A percentile compares a stretch with the other conserved stretches of the same genome.
Conservation (phyloP, 495 filamentous ascomycete genomes). For the Neurospora discreta region DNA sequence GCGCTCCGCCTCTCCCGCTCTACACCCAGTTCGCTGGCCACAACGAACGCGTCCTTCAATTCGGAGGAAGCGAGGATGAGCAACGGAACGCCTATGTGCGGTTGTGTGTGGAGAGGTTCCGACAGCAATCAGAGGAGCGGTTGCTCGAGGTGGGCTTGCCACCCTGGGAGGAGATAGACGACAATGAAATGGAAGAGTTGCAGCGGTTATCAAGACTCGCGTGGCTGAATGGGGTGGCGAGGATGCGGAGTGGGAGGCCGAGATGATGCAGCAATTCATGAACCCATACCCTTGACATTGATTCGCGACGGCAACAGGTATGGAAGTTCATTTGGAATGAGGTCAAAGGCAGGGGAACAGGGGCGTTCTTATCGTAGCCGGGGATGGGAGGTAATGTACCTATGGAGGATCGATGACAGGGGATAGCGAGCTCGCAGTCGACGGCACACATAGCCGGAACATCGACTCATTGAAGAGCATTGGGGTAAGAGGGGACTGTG, state of each 20-base stretch:
- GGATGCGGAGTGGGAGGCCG: background rate
- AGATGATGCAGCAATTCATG: background rate
- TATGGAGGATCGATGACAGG: background rate
- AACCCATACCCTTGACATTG: background rate
- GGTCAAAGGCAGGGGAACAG: background rate
- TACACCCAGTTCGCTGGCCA: background rate
- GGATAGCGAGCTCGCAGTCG: background rate
- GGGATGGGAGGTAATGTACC: too few relatives aligned
- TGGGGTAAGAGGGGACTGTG: background rate
- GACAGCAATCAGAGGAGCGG: background rate
- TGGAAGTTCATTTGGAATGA: background rate
- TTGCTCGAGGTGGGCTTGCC: too few relatives aligned
- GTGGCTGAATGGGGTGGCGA: too few relatives aligned
- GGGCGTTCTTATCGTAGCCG: background rate
- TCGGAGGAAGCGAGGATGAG: background rate
- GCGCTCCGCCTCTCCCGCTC: background rate
- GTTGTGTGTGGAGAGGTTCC: background rate
- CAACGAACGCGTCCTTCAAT: background rate
- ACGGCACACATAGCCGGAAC: background rate
- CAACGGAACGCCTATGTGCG: background rate
- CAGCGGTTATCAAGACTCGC: too few relatives aligned
- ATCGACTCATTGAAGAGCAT: background rate
- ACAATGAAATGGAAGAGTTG: too few relatives aligned
- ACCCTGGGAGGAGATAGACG: too few relatives aligned
- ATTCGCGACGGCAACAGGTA: background rate